Conservation (phyloP, 139 green algal genomes). For the Chlamydomonas sp. region DNA sequence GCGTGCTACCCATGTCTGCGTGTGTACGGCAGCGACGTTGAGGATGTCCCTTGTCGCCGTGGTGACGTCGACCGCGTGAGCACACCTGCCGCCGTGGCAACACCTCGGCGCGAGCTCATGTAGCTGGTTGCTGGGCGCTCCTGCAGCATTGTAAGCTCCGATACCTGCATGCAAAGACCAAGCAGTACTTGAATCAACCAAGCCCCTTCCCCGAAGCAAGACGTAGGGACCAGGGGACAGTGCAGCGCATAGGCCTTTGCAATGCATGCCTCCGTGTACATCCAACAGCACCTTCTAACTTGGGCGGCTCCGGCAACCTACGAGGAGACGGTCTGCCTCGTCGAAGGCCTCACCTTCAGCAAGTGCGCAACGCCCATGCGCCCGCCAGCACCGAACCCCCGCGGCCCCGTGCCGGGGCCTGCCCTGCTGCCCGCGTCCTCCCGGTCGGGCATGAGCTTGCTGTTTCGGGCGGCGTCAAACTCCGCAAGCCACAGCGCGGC, state of each 20-base stretch:
- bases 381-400: not conserved
- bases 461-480: conserved; percentile 37
- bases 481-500: conserved; percentile 45
- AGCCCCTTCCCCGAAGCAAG: not conserved
- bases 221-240: not conserved
- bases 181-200: not conserved
- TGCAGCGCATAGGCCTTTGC: too few species aligned
- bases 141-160: conserved; percentile 7
- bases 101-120: conserved; percentile 23
- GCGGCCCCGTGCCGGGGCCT: not conserved
- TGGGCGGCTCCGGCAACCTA: not conserved
- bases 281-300: not conserved
- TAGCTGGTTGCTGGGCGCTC: conserved; percentile 9
- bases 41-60: too few species aligned
- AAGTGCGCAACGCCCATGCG: conserved; percentile 18
- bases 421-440: not conserved
- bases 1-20: too few species aligned
- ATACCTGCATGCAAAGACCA: not conserved
- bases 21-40: too few species aligned
- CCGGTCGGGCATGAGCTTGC: not conserved
- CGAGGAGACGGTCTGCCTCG: too few species aligned
- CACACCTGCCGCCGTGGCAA: conserved; percentile 27
- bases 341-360: not conserved
- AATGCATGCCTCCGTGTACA: not conserved
- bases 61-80: not conserved